Evolutionary conservation across 2,329 filamentous ascomycete species (phyloP).

Genomic region (Emericellopsis atlantica): DNA sequence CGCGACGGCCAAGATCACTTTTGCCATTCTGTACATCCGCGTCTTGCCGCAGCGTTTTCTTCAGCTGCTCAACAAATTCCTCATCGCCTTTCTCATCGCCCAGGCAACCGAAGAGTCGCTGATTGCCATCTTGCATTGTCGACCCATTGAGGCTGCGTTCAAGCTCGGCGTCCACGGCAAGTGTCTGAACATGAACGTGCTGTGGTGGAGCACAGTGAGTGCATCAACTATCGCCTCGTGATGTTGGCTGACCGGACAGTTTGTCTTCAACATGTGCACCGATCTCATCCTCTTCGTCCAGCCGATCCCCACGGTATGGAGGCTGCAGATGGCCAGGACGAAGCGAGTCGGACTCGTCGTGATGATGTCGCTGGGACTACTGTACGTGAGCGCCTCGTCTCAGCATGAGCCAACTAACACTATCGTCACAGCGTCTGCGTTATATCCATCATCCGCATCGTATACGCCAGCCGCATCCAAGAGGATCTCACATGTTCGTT

Average conservation of each 20-base stretch:
- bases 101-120: constrained; percentile 16
- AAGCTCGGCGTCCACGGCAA: constrained; percentile 8
- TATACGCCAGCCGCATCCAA: constrained; percentile 11
- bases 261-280: constrained; percentile 20
- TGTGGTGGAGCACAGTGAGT: constrained; percentile 19
- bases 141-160: constrained; percentile 14
- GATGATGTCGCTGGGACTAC: constrained; percentile 13
- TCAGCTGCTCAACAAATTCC: constrained; percentile 12
- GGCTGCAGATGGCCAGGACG: constrained; percentile 15
- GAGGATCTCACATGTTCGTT: constrained; percentile 11
- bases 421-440: constrained; percentile 7
- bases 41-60: constrained; percentile 13
- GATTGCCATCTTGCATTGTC: constrained; percentile 14
- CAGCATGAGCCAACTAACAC: not conserved
- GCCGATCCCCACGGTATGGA: constrained; percentile 21
- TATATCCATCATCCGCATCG: constrained; percentile 14
- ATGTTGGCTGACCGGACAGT: constrained; percentile 5
- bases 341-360: constrained; percentile 12
- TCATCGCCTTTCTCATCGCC: constrained; percentile 13
- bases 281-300: constrained; percentile 21
- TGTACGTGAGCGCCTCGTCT: constrained; percentile 6
- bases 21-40: constrained; percentile 17
- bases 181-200: constrained; percentile 13
- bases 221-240: too few relatives aligned
- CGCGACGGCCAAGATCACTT: constrained; percentile 15